These are phyloP conservation scores for Pyrenochaeta sp. DNA, from an alignment of 2,329 filamentous ascomycete genomes.

Conservation along the genomic window DNA sequence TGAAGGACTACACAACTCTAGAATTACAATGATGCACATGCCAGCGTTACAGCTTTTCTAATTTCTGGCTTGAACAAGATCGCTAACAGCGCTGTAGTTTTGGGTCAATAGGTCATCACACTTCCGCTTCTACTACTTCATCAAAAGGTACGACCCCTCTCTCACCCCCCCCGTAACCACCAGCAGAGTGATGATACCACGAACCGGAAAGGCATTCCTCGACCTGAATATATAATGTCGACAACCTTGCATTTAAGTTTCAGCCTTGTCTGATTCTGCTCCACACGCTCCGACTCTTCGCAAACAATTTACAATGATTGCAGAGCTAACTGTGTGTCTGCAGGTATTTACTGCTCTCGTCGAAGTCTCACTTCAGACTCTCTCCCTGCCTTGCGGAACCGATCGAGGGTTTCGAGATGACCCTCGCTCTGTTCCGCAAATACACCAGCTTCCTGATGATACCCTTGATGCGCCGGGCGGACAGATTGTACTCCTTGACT, in stretches of 20 bases:
- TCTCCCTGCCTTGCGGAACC: conserved; percentile 7
- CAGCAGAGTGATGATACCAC: conserved; percentile 66
- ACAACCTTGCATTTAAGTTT: conserved; percentile 69
- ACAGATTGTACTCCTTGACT: conserved; percentile 65
- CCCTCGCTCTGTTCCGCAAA: conserved; percentile 18
- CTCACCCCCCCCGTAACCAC: conserved; percentile 17
- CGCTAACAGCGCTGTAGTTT: conserved; percentile 30
- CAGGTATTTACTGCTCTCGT: conserved; percentile 41
- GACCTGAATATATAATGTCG: conserved; percentile 70
- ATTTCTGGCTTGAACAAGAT: conserved; percentile 4
- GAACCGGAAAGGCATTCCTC: conserved; percentile 76
- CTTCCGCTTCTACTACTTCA: conserved; percentile 2
- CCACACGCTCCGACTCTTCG: conserved; percentile 17
- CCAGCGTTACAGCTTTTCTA: conserved; percentile 14
- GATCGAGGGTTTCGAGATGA: conserved; percentile 4
- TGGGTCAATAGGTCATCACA: not conserved
- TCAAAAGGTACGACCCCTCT: conserved; percentile 53
- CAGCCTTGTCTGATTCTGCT: conserved; percentile 71
- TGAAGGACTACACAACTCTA: conserved; percentile 64
- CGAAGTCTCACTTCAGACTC: conserved; percentile 18
- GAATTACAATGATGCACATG: conserved; percentile 64
- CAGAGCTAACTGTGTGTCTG: conserved; percentile 36
- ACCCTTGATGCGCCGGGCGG: conserved; percentile 75
- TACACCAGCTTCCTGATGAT: conserved; percentile 59
- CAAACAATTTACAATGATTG: conserved; percentile 17